These are phyloP conservation scores for Tetradesmus lagerheimii DNA, from an alignment of 139 green algal species.

Conservation along the genomic window DNA sequence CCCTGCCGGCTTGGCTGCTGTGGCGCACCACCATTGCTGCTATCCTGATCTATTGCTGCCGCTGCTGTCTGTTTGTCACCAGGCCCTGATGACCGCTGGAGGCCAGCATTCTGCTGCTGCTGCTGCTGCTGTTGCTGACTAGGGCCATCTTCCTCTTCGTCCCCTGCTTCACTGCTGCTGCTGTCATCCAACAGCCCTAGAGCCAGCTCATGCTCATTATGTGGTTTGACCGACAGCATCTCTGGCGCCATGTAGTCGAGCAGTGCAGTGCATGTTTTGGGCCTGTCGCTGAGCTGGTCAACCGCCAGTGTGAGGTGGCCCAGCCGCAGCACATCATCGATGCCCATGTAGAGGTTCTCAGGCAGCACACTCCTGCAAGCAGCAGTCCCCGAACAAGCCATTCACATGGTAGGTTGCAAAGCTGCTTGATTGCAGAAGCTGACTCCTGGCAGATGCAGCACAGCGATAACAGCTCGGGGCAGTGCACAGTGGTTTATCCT, in stretches of 20 bases:
- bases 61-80: not conserved
- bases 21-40: not conserved
- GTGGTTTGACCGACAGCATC: slow-evolving; percentile 54
- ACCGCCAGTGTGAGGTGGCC: slow-evolving; percentile 54
- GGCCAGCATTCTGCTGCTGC: not conserved
- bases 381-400: not conserved
- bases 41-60: not conserved
- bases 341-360: slow-evolving; percentile 62
- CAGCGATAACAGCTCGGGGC: too few relatives aligned
- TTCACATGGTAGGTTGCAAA: too few relatives aligned
- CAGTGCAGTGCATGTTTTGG: slow-evolving; percentile 39
- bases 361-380: slow-evolving; percentile 54
- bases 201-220: slow-evolving; percentile 51
- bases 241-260: slow-evolving; percentile 74
- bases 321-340: slow-evolving; percentile 55
- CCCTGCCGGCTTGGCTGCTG: not conserved
- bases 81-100: not conserved
- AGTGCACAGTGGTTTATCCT: too few relatives aligned
- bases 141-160: not conserved
- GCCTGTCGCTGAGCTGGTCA: slow-evolving; percentile 49
- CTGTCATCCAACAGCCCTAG: not conserved
- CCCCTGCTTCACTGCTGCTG: not conserved
- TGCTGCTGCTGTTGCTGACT: slow-evolving; percentile 30
- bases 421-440: too few relatives aligned
- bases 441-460: too few relatives aligned